These are phyloP conservation scores for Trichomonascaceae sp. DNA, from an alignment of 1,139 yeast genomes.

Conservation along the genomic window DNA sequence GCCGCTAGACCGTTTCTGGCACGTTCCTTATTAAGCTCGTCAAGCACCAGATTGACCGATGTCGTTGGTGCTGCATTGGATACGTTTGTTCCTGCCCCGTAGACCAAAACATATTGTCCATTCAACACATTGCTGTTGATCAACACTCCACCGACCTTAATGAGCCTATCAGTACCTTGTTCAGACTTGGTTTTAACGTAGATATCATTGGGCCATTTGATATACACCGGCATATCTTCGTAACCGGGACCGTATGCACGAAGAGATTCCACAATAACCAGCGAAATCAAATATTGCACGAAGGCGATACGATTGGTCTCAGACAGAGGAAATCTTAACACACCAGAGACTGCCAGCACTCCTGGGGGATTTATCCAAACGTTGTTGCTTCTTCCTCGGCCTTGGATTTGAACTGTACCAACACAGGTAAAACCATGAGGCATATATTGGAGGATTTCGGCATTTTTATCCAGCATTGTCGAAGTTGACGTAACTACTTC, in stretches of 20 bases:
- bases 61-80: constrained; percentile 88
- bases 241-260: constrained; percentile 60
- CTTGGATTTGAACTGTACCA: constrained; percentile 81
- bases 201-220: constrained; percentile 97
- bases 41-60: constrained; percentile 67
- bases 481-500: constrained; percentile 90
- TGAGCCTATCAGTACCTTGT: constrained; percentile 42
- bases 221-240: constrained; percentile 66
- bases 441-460: constrained; percentile 46
- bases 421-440: constrained; percentile 71
- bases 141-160: constrained; percentile 78
- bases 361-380: constrained; percentile 95
- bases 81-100: constrained; percentile 87
- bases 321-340: constrained; percentile 51
- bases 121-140: constrained; percentile 67
- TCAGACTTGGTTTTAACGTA: constrained; percentile 55
- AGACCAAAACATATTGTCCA: constrained; percentile 51
- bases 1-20: constrained; percentile 35
- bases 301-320: constrained; percentile 48
- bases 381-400: constrained; percentile 92
- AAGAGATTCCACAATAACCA: constrained; percentile 80
- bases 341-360: constrained; percentile 73
- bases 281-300: constrained; percentile 75
- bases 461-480: constrained; percentile 69
- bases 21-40: constrained; percentile 47